Evolutionary conservation across 2,329 filamentous ascomycete species (phyloP).

Genomic region (Aspergillus fumigatiaffinis): DNA sequence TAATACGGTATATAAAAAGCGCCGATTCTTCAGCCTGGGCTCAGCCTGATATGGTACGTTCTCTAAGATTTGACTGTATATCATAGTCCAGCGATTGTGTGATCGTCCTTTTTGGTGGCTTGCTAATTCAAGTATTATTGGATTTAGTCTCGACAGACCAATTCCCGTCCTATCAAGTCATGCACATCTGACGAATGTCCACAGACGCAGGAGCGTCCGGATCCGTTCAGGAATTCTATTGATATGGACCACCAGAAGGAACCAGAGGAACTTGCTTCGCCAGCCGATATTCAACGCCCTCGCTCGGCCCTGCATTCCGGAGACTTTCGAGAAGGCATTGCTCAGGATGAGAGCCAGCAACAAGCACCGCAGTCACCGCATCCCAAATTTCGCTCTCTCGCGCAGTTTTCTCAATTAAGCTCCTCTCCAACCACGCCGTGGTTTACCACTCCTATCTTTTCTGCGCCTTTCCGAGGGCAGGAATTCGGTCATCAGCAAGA

Average conservation of each 20-base stretch:
- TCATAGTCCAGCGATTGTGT: background rate
- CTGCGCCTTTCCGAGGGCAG: slow-evolving; percentile 13
- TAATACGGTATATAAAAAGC: slow-evolving; percentile 81
- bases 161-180: background rate
- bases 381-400: slow-evolving; percentile 11
- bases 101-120: background rate
- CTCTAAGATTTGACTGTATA: background rate
- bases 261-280: slow-evolving; percentile 47
- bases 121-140: background rate
- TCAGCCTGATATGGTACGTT: slow-evolving; percentile 56
- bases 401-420: slow-evolving; percentile 20
- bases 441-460: slow-evolving; percentile 39
- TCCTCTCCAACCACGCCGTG: slow-evolving; percentile 58
- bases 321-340: slow-evolving; percentile 53
- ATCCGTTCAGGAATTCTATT: slow-evolving; percentile 11
- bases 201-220: slow-evolving; percentile 9
- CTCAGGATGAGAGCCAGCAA: slow-evolving; percentile 20
- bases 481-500: slow-evolving; percentile 15
- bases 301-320: slow-evolving; percentile 67
- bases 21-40: slow-evolving; percentile 73
- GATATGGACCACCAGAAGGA: slow-evolving; percentile 26
- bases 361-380: slow-evolving; percentile 21
- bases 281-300: slow-evolving; percentile 71
- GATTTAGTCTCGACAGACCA: background rate
- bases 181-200: slow-evolving; percentile 14